Base-by-base conservation (phyloP, 306 rosid genomes). In the Hippophae rhamnoides region DNA sequence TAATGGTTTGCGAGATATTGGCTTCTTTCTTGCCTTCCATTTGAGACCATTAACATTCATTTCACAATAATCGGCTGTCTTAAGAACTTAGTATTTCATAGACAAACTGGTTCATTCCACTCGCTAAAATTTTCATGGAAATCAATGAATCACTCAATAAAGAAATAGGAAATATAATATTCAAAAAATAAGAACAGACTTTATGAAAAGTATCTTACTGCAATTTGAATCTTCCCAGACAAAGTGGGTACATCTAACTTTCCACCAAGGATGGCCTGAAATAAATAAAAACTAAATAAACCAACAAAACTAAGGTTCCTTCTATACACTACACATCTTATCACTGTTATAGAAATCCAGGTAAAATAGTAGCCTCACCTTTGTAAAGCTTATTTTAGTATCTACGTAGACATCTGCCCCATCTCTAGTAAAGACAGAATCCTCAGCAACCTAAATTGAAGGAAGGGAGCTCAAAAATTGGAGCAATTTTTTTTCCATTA, bases 211-310 rank as follows among this genome's bases (percentile, higher is more conserved):
- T 64, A 67, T 60, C 67, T 74, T 85, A 92, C 99, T 47, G 88
- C 74, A 60, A 92, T 65, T 80, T 76, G 77, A 27, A 27, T 71
- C 77, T 75, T 85, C 81, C 99, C 99, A 1, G 81, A 76, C 68
- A 92, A 76, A 63, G 96, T 88, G 54, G 95, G 99, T 51, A 92
- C 95, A 66, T 85, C 93, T 67, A 88, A 88, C 75, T 74, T 72
- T 57, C 96, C 96, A 52, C 99, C 99, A 69, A 92, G 86, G 76
- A 92, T 83, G 73, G 99, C 99, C 99, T 92, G 85, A 78, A 70
- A 45, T 45, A 63, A 66, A 38, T 59, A 55, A 73, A 66, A 56
- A 51, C 31, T 51, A 52, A 47, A 54, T 52, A 43, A 48, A 64
- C 51, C 58, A 61, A 57, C 48, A 51, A 47, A 63, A 52, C 60